Base-by-base conservation (phyloP, 345 rosid genomes). In the Balakata baccata region DNA sequence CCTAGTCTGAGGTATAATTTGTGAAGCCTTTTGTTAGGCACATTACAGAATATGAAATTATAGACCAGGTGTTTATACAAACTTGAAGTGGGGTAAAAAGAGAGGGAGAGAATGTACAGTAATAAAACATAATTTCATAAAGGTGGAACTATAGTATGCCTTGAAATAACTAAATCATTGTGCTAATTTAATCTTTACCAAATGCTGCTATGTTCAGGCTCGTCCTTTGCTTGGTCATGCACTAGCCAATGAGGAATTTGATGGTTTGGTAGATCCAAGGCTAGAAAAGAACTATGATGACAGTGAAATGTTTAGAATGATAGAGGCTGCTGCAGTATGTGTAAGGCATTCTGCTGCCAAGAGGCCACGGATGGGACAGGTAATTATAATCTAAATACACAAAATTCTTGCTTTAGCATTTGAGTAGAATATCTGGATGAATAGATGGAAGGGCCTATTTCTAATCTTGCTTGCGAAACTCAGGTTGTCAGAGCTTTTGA, bases 361-460 rank as follows among this genome's bases (percentile, higher is more conserved):
- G 82, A 89, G 98, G 79, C 98, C 98, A 68, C 82, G 89, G 29
- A 92, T 94, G 98, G 90, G 90, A 75, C 98, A 92, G 90, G 98
- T 94, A 85, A 66, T 70, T 63, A 18, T 10, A 56, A 37, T 52
- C 9, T 14, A 54, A 22, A 25, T 45, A 37, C 34, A 9, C 69
- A 49, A 64, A 38, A 39, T 51, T 0, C 57, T 53, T 68, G 37
- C 54, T 45, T 14, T 6, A 6, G 41, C 5, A 29, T 29, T 29
- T 29, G 34, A 7, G 50, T 43, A 43, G 46, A 34, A 59, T 41
- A 50, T 50, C 51, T 37, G 46, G 22, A 17, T 22, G 29, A 51
- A 22, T 18, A 34, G 45, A 61, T 64, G 39, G 38, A 11, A 13
- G 12, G 57, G 34, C 34, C 1, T 29, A 29, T 29, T 29, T 29